Base-by-base conservation (phyloP, 148 eudicot species). In the Rhododendron williamsianum region DNA sequence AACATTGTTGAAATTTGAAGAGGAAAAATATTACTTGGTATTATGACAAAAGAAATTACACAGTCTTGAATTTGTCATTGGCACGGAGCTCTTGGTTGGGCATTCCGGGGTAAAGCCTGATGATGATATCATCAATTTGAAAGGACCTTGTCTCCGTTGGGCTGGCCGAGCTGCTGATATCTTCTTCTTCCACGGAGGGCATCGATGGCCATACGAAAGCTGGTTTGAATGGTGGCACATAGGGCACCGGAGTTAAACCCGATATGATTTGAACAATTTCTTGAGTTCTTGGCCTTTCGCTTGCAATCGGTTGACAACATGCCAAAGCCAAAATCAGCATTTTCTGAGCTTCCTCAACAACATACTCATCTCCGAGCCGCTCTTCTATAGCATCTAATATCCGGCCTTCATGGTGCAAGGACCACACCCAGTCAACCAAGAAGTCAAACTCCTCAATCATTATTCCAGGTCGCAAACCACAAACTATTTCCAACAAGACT, bases 361-460 rank as follows among this genome's bases (percentile, higher is more conserved):
- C 92, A 43, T 48, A 96, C 1, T 90, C 91, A 2, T 90, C 86
- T 12, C 71, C 89, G 10, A 96, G 80, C 80, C 94, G 89, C 82
- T 80, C 83, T 33, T 96, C 98, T 0, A 93, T 84, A 0, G 94
- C 98, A 19, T 86, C 91, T 7, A 91, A 85, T 23, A 96, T 45
- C 23, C 86, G 80, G 35, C 94, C 92, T 6, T 94, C 97, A 0
- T 95, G 87, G 83, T 96, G 93, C 89, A 92, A 79, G 4, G 88
- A 91, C 98, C 98, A 96, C 0, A 94, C 98, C 95, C 94, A 96
- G 33, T 96, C 96, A 0, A 93, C 96, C 46, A 94, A 43, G 30
- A 82, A 85, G 0, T 86, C 87, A 81, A 85, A 94, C 27, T 89
- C 90, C 1, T 82, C 94, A 3, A 77, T 84, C 84, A 83, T 93